These are phyloP conservation scores for Cyberlindnera xylosilytica DNA, from an alignment of 805 yeast genomes.

Conservation along the genomic window DNA sequence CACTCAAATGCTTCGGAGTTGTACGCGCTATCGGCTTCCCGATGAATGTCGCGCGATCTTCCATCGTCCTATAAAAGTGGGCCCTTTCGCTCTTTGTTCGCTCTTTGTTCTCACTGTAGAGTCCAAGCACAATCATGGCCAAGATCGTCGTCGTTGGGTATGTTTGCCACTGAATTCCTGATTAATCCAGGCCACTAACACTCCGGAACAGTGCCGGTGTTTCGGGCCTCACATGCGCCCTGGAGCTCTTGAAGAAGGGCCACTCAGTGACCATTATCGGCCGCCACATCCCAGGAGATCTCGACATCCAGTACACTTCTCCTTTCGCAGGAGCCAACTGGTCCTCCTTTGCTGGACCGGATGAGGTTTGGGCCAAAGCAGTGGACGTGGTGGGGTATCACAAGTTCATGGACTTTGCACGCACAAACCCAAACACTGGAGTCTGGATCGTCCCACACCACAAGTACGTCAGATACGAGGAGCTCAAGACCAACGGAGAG, in stretches of 20 bases:
- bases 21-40: no score
- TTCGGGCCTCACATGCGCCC: conserved; percentile 53
- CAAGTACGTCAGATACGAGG: conserved; percentile 16
- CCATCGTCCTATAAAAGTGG: no score
- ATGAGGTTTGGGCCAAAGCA: conserved; percentile 36
- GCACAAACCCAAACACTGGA: conserved; percentile 48
- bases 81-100: no score
- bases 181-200: neutral
- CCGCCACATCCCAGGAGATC: conserved; percentile 54
- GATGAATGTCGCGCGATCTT: no score
- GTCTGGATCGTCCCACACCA: conserved; percentile 29
- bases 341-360: conserved; percentile 51
- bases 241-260: conserved; percentile 37
- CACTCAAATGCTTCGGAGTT: no score
- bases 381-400: conserved; percentile 48
- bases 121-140: conserved; percentile 14
- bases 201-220: conserved; percentile 40
- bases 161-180: conserved; percentile 1
- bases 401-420: conserved; percentile 44
- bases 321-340: conserved; percentile 77
- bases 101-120: no score
- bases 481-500: conserved; percentile 15
- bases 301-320: conserved; percentile 51
- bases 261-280: conserved; percentile 43
- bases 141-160: conserved; percentile 20